phyloP scores from a whole-genome alignment of 2,329 filamentous ascomycete species.

The Arthrobotrys megalospora region DNA sequence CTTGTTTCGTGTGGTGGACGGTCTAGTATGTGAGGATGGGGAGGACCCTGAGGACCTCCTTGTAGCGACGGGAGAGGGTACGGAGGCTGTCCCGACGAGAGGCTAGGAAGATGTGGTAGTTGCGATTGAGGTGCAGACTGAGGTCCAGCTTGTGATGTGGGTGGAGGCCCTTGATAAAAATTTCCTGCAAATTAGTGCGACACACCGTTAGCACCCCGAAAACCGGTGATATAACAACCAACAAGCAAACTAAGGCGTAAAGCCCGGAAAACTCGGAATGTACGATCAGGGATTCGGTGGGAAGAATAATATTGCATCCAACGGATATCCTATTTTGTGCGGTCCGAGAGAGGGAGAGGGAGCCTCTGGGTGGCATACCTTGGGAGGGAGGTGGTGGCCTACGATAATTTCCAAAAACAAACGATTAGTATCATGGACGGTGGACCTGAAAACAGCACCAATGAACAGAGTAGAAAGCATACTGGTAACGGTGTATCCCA shows the following conservation, averaged over 20 bases:
- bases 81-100: slow-evolving; percentile 47
- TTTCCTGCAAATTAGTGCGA: slow-evolving; percentile 35
- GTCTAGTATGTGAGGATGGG: slow-evolving; percentile 49
- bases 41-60: slow-evolving; percentile 41
- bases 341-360: not conserved
- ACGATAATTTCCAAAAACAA: not conserved
- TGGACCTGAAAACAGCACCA: not conserved
- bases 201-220: slow-evolving; percentile 6
- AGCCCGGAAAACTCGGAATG: slow-evolving; percentile 20
- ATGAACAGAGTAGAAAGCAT: slow-evolving; percentile 12
- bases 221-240: slow-evolving; percentile 4
- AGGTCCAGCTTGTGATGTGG: slow-evolving; percentile 38
- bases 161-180: slow-evolving; percentile 57
- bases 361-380: slow-evolving; percentile 38
- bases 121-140: slow-evolving; percentile 41
- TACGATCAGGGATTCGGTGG: slow-evolving; percentile 1
- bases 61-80: slow-evolving; percentile 54
- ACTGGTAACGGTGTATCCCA: slow-evolving; percentile 57
- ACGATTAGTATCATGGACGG: slow-evolving; percentile 27
- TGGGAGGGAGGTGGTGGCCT: slow-evolving; percentile 56
- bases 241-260: not conserved
- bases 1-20: slow-evolving; percentile 46
- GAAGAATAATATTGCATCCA: slow-evolving; percentile 4
- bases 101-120: slow-evolving; percentile 45
- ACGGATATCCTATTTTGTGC: not conserved